A percentile compares a stretch with the other conserved stretches of the same genome.
phyloP scores from a whole-genome alignment of 805 yeast genomes.

The Yarrowia sp. region DNA sequence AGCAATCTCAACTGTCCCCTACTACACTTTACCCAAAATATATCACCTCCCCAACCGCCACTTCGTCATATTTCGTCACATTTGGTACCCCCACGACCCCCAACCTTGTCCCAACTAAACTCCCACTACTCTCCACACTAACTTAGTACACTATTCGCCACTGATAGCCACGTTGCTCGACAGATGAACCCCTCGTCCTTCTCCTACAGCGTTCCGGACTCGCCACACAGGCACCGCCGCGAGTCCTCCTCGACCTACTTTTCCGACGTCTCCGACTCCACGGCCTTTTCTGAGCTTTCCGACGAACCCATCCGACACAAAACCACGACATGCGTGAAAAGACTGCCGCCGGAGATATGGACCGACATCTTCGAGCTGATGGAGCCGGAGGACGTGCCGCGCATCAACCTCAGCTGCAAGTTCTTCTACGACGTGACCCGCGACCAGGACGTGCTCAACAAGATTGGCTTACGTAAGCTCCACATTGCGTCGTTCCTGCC shows the following conservation, averaged over 20 bases:
- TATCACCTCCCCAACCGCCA: not conserved
- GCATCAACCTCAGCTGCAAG: not conserved
- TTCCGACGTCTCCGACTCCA: constrained; percentile 1
- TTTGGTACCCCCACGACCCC: no score
- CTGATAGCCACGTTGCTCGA: not conserved
- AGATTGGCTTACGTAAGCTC: not conserved
- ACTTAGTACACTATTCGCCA: not conserved
- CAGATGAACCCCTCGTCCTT: constrained; percentile 10
- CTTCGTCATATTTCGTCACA: no score
- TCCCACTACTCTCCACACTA: not conserved
- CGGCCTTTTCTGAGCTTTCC: not conserved
- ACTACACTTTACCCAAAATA: no score
- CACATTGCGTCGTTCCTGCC: not conserved
- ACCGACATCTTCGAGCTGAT: not conserved
- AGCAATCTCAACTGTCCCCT: no score
- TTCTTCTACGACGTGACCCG: not conserved
- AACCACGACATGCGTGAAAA: not conserved
- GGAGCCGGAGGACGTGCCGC: constrained; percentile 1
- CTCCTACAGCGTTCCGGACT: not conserved
- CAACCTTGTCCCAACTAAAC: constrained; percentile 2
- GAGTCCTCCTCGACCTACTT: constrained; percentile 3
- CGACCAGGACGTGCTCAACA: constrained; percentile 6
- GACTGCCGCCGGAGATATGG: constrained; percentile 19
- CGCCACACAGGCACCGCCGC: not conserved
- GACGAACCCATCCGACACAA: not conserved